These are phyloP conservation scores for Blastomyces gilchristii DNA, from an alignment of 2,329 filamentous ascomycete species.

Conservation along the genomic window DNA sequence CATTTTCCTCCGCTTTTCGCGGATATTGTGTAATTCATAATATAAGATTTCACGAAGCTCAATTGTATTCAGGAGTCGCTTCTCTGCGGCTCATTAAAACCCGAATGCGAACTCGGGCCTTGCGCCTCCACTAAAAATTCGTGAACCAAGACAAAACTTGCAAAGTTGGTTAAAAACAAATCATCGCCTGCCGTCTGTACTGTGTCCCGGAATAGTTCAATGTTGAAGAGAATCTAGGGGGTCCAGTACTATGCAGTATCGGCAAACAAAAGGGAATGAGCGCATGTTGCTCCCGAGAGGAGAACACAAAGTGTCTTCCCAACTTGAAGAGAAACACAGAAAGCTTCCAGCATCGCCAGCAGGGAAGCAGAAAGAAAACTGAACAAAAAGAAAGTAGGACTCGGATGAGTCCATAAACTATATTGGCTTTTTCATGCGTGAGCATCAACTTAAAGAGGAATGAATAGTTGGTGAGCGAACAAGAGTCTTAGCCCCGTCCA, in stretches of 20 bases:
- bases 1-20: background rate
- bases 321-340: background rate
- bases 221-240: background rate
- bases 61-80: background rate
- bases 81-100: background rate
- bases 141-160: background rate
- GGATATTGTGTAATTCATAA: background rate
- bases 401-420: background rate
- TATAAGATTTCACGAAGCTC: background rate
- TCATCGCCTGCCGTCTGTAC: background rate
- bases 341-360: background rate
- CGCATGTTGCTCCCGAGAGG: background rate
- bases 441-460: background rate
- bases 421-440: background rate
- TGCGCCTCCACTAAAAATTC: background rate
- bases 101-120: background rate
- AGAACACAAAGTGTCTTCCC: background rate
- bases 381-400: background rate
- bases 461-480: background rate
- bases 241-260: background rate
- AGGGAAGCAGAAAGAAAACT: background rate
- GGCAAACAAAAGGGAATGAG: background rate
- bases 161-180: background rate
- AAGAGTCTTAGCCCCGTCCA: background rate
- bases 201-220: background rate